Percentiles rank a stretch among this genome's conserved stretches.
Evolutionary conservation across 345 rosid species (phyloP).

Genomic region (Eutrema japonicum): DNA sequence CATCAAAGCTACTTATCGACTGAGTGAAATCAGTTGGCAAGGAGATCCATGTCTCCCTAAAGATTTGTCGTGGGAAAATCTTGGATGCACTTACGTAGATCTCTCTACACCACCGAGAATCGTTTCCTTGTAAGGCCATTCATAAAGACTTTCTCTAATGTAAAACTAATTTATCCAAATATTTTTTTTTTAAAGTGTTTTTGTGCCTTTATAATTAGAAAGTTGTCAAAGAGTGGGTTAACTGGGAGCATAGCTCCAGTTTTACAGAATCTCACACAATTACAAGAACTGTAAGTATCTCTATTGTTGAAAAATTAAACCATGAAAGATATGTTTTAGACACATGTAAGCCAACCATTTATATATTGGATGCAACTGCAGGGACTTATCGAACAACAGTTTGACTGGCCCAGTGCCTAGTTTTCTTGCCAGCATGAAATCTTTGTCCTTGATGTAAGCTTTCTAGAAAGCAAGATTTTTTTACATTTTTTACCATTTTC

Average conservation of each 20-base stretch:
- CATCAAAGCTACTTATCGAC: slow-evolving; percentile 48
- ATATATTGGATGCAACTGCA: background rate
- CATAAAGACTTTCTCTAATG: background rate
- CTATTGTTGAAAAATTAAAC: background rate
- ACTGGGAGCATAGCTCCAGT: slow-evolving; percentile 35
- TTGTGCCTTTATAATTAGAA: slow-evolving; percentile 12
- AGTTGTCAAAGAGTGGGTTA: slow-evolving; percentile 46
- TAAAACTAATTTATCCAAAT: background rate
- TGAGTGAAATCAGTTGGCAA: slow-evolving; percentile 48
- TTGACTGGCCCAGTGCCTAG: slow-evolving; percentile 51
- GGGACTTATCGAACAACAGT: slow-evolving; percentile 55
- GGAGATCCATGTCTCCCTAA: slow-evolving; percentile 58
- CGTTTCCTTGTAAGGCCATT: slow-evolving; percentile 51
- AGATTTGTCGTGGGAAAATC: slow-evolving; percentile 44
- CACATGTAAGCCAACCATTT: background rate
- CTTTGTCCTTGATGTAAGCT: slow-evolving; percentile 47
- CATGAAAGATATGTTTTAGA: background rate
- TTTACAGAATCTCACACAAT: slow-evolving; percentile 38
- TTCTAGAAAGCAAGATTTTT: background rate
- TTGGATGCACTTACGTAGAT: slow-evolving; percentile 39
- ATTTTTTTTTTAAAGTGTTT: background rate
- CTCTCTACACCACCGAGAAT: slow-evolving; percentile 39
- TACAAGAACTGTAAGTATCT: slow-evolving; percentile 49
- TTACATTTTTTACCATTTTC: too few species aligned
- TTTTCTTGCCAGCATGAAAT: slow-evolving; percentile 43